Evolutionary conservation across 164 flowering plant genomes (phyloP), one percentile per base, ranked within the genome.

Genomic region (Euptelea pleiosperma): DNA sequence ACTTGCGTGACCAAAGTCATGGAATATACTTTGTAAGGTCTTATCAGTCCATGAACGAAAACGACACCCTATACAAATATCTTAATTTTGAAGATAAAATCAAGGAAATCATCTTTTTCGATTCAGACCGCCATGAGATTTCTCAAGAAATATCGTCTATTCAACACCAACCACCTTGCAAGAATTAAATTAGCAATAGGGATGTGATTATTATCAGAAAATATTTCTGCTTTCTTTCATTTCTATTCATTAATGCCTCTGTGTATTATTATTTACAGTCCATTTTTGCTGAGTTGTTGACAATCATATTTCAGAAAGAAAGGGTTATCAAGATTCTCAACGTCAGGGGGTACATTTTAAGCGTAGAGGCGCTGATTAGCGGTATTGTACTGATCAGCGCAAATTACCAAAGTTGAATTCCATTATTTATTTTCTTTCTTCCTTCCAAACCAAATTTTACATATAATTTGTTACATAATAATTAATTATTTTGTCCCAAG

Each of bases 41-140:
- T n/a, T 6, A 12, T 61, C 65, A n/a, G n/a, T 1, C 9, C 36
- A 33, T 31, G 29, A 42, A 35, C 52, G 58, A 61, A 42, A 61
- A 52, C 31, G 65, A 61, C 44, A n/a, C 58, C 42, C 58, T n/a
- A n/a, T n/a, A 61, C 51, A 30, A 43, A 33, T 42, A 36, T 8
- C 58, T 52, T 5, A 31, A 51, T 18, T 41, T 43, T 30, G 22
- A 34, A 40, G 39, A 48, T 43, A 36, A 49, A 47, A 8, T 28
- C n/a, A 45, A 24, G 45, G 31, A 50, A 51, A 61, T 19, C 30
- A 3, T 12, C 30, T n/a, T n/a, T 14, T 29, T 50, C 39, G 6
- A 25, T 47, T 31, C 18, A 25, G 36, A 26, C n/a, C n/a, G 18
- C 34, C 35, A 21, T 36, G 22, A 25, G 37, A 22, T 31, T 25